phyloP scores from a whole-genome alignment of 2,329 filamentous ascomycete species.

The Stagonosporopsis chrysanthemi region DNA sequence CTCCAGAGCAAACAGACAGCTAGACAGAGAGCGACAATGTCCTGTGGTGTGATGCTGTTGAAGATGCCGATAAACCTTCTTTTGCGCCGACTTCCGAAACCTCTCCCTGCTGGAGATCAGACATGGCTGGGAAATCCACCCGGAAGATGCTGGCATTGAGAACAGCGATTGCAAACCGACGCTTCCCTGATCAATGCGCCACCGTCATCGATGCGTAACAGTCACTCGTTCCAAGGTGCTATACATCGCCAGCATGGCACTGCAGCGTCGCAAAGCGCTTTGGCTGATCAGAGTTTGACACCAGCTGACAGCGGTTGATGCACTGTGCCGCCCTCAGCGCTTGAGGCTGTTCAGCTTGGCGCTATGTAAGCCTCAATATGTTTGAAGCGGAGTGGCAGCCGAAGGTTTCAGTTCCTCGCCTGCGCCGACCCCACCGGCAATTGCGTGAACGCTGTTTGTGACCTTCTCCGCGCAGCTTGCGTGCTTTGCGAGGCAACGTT shows the following conservation, averaged over 20 bases:
- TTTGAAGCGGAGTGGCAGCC: constrained; percentile 13
- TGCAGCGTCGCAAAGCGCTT: constrained; percentile 10
- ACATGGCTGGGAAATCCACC: constrained; percentile 18
- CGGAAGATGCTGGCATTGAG: constrained; percentile 7
- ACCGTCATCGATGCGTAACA: constrained; percentile 20
- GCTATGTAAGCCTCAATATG: constrained; percentile 16
- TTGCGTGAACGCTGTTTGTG: constrained; percentile 1
- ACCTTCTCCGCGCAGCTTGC: constrained; percentile 2
- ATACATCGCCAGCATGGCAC: constrained; percentile 12
- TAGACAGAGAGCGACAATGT: not conserved
- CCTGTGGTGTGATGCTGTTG: not conserved
- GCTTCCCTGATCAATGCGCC: constrained; percentile 16
- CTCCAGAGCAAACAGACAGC: not conserved
- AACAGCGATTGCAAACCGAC: not conserved
- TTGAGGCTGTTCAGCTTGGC: constrained; percentile 24
- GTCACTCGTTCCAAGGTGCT: constrained; percentile 11
- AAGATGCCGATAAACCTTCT: constrained; percentile 7
- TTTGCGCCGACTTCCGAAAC: constrained; percentile 12
- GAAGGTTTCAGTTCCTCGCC: constrained; percentile 14
- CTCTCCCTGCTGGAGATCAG: constrained; percentile 16
- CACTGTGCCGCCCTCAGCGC: constrained; percentile 34
- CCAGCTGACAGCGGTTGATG: constrained; percentile 16
- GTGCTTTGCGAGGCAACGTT: constrained; percentile 1
- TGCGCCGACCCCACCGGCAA: not conserved
- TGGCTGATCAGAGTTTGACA: constrained; percentile 11